Conservation (phyloP, 345 rosid species). For the Linum trigynum region DNA sequence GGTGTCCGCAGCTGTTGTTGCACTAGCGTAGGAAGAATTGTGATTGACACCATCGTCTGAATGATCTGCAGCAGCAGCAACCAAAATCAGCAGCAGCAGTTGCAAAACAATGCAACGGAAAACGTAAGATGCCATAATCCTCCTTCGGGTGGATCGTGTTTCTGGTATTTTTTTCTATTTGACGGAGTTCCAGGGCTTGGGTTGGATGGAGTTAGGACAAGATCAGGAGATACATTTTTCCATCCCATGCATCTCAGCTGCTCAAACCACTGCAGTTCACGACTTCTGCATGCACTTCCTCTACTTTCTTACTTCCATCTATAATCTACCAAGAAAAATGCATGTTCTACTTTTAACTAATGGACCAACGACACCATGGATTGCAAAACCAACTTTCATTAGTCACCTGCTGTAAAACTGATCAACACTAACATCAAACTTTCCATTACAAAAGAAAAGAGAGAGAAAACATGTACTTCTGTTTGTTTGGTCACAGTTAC, state of each 20-base stretch:
- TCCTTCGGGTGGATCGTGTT: not conserved
- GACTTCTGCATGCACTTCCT: not conserved
- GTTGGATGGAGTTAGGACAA: not conserved
- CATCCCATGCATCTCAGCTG: not conserved
- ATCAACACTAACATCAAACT: not conserved
- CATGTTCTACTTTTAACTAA: no score
- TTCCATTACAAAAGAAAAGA: conserved; percentile 2
- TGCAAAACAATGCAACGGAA: not conserved
- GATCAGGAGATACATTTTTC: not conserved
- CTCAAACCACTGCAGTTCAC: not conserved
- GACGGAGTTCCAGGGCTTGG: not conserved
- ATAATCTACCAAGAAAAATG: no score
- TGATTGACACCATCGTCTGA: not conserved
- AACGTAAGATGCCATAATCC: not conserved
- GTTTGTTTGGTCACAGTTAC: conserved; percentile 1
- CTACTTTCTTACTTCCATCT: not conserved
- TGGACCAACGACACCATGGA: no score
- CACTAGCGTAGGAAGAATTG: not conserved
- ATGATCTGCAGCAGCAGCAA: not conserved
- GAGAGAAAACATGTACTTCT: conserved; percentile 10
- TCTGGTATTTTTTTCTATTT: not conserved
- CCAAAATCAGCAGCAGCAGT: not conserved
- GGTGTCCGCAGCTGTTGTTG: conserved; percentile 4
- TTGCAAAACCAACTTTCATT: no score
- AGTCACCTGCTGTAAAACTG: not conserved